Evolutionary conservation across 2,329 filamentous ascomycete species (phyloP).

Genomic region (Purpureocillium lavendulum): DNA sequence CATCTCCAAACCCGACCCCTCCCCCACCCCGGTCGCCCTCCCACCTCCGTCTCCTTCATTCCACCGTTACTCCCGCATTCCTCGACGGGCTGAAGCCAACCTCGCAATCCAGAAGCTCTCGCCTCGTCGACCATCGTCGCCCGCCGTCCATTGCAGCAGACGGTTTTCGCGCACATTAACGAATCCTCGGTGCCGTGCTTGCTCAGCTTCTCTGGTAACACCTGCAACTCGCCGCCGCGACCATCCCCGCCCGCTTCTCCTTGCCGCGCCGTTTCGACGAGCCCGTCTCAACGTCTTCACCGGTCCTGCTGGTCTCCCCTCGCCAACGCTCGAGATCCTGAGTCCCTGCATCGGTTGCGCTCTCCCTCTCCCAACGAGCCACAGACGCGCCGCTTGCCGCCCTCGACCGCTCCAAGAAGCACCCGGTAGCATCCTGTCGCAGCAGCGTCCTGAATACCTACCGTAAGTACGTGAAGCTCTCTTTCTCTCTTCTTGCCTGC

Average conservation of each 20-base stretch:
- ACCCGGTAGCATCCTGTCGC: not conserved
- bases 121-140: not conserved
- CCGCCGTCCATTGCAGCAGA: not conserved
- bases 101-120: slow-evolving; percentile 1
- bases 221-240: slow-evolving; percentile 1
- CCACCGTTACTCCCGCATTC: slow-evolving; percentile 5
- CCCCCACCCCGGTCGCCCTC: not conserved
- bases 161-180: not conserved
- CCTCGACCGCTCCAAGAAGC: not conserved
- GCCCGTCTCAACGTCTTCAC: no score
- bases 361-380: not conserved
- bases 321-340: no score
- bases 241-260: no score
- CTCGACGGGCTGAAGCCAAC: slow-evolving; percentile 1
- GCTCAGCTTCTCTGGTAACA: not conserved
- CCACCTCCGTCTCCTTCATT: slow-evolving; percentile 2
- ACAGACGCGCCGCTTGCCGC: not conserved
- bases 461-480: not conserved
- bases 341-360: not conserved
- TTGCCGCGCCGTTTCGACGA: no score
- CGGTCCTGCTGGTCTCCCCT: no score
- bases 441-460: no score
- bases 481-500: not conserved
- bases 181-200: not conserved
- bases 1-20: not conserved